Base-by-base conservation (phyloP, 495 filamentous ascomycete species). In the Talaromyces proteolyticus region DNA sequence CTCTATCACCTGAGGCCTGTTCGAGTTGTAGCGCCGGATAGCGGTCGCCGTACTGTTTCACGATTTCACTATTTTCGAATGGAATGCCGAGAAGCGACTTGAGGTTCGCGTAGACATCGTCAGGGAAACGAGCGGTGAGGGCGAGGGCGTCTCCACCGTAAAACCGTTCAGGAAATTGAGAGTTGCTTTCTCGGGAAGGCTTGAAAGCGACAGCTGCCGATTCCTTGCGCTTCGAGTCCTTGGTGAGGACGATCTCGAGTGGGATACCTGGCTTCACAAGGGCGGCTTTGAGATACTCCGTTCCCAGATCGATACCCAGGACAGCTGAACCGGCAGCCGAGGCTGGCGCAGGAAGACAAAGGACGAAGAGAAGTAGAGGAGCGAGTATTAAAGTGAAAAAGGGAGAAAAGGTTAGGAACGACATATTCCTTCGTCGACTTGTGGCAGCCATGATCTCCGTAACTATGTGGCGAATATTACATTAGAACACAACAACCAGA, bases 261-360 rank as follows among this genome's bases (percentile, higher is more conserved):
- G 94, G 94, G 50, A 96, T 95, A 53, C 93, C 93, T 3, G 94
- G 94, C 66, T 99, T 99, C 52, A 99, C 92, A 23, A 97, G 81
- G 2, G 89, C 83, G 14, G 92, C 92, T 77, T 97, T 99, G 64
- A 99, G 85, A 69, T 95, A 96, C 69, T 95, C 90, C 41, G 95
- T 96, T 45, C 93, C 93, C 11, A 99, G 76, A 70, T 99, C 93
- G 55, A 99, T 77, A 34, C 93, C 93, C 17, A 99, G 73, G 41
- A 99, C 91, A 39, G 86, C 86, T 36, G 86, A 79, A 24, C 76
- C 74, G 44, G 75, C 77, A 51, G 80, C 78, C 12, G 81, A 76
- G 25, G 80, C 82, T 60, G 77, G 73, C 41, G 74, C 68, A n/a
- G 75, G 67, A 50, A 86, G 77, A 42, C 80, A 67, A 50, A 82